Conservation (phyloP, 768 basidiomycete genomes). For the Clitopilus passeckerianus region DNA sequence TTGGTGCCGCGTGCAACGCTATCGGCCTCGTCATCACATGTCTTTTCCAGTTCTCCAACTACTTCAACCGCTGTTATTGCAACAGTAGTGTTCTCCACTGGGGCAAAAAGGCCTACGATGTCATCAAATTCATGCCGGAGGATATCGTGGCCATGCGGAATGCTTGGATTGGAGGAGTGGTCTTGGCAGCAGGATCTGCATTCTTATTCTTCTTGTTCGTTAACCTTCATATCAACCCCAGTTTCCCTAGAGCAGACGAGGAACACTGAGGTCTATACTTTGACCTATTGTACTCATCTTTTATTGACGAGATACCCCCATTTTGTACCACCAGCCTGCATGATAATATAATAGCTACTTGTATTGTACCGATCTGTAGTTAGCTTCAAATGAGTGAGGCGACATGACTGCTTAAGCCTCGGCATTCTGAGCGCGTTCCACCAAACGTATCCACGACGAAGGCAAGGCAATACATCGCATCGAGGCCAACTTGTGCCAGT, state of each 20-base stretch:
- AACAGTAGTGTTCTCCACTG: constrained; percentile 17
- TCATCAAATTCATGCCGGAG: constrained; percentile 12
- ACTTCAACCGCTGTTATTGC: constrained; percentile 21
- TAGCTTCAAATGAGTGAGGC: no score
- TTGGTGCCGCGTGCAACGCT: constrained; percentile 16
- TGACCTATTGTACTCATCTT: background rate
- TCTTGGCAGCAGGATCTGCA: constrained; percentile 6
- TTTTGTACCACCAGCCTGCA: no score
- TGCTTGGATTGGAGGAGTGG: constrained; percentile 6
- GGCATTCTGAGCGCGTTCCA: no score
- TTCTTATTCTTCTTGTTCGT: constrained; percentile 3
- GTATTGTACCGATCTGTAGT: no score
- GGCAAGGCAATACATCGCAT: no score
- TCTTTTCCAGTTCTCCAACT: constrained; percentile 19
- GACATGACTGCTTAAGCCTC: no score
- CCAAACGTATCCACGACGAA: no score
- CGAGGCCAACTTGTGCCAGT: no score
- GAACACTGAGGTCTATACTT: background rate
- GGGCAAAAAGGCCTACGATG: constrained; percentile 13
- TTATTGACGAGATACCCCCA: background rate
- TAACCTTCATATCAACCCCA: constrained; percentile 5
- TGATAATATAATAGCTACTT: no score
- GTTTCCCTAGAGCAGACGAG: background rate
- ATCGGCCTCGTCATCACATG: constrained; percentile 18
- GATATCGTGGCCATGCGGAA: constrained; percentile 4